phyloP scores from a whole-genome alignment of 768 basidiomycete genomes.

The Chalciporus piperatus region DNA sequence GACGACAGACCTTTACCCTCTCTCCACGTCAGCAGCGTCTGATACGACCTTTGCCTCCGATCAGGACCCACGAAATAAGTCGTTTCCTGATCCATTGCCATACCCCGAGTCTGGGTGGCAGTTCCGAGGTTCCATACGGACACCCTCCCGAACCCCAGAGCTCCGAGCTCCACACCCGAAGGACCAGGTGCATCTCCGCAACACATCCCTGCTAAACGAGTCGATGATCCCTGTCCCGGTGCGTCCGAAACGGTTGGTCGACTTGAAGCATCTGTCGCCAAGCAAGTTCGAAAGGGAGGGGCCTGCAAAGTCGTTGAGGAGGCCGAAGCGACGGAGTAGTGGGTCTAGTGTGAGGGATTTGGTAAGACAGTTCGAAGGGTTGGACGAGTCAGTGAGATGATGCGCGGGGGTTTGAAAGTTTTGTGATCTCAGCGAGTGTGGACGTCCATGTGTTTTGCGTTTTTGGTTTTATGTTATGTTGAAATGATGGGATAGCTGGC shows the following conservation, averaged over 20 bases:
- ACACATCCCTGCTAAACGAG: conserved; percentile 38
- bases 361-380: conserved; percentile 57
- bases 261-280: conserved; percentile 44
- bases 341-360: conserved; percentile 72
- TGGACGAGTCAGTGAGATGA: conserved; percentile 7
- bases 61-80: too few relatives aligned
- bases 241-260: conserved; percentile 49
- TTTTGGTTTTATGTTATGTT: conserved; percentile 5
- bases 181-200: conserved; percentile 62
- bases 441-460: conserved; percentile 4
- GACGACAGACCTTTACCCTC: too few relatives aligned
- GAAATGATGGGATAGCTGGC: background rate
- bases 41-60: too few relatives aligned
- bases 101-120: too few relatives aligned
- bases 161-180: conserved; percentile 53
- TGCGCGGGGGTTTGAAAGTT: background rate
- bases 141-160: conserved; percentile 52
- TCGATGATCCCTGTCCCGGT: conserved; percentile 45
- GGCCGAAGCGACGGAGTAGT: conserved; percentile 51
- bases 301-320: conserved; percentile 25
- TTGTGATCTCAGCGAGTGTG: background rate
- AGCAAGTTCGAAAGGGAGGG: conserved; percentile 36
- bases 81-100: too few relatives aligned
- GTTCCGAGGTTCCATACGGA: too few relatives aligned
- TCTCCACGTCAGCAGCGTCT: too few relatives aligned